Evolutionary conservation across 2,329 filamentous ascomycete species (phyloP), one percentile per base, ranked within the genome.

Genomic region (Nannizziopsis arthrosporioides): DNA sequence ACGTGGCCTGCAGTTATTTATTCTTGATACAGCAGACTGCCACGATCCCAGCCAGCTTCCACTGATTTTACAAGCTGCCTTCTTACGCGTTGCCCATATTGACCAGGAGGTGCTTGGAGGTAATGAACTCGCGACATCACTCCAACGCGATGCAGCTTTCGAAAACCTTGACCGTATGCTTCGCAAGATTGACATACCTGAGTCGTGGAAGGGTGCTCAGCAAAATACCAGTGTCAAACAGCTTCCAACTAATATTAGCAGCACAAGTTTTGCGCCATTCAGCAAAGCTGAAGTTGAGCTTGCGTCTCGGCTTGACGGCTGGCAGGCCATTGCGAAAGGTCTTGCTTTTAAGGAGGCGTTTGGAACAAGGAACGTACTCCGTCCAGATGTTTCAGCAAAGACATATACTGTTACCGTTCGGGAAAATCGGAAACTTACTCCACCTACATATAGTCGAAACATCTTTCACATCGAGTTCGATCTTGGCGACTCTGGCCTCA

Each of bases 381-480:
- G 92, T 47, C 92, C 92, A 9, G 92, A 98, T 60, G 73, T 94
- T 47, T 71, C 83, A 8, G 80, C 86, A 61, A 88, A 90, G 77
- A 96, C 90, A 1, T 82, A 78, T 59, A 85, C 87, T 37, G 84
- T 95, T 47, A 83, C 81, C 47, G 89, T 98, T 67, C 87, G 93
- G 73, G 92, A 96, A 73, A 95, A 94, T 71, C 85, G 92, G 53
- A 81, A 92, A 54, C 77, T 98, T 48, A 98, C 92, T 0, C 92
- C 92, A 2, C 60, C 69, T 18, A 84, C 81, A 30, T 98, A 98
- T 63, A 89, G 96, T 67, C 87, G 92, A 58, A 95, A 98, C 75
- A 96, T 98, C 68, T 98, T 98, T 82, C 92, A 98, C 72, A 96
- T 98, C 54, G 92, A 98, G 69, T 98, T 98, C 61, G 92, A 96